A percentile compares a stretch with the other conserved stretches of the same genome.
Conservation (phyloP, 441 rosid genomes). For the Adansonia grandidieri region DNA sequence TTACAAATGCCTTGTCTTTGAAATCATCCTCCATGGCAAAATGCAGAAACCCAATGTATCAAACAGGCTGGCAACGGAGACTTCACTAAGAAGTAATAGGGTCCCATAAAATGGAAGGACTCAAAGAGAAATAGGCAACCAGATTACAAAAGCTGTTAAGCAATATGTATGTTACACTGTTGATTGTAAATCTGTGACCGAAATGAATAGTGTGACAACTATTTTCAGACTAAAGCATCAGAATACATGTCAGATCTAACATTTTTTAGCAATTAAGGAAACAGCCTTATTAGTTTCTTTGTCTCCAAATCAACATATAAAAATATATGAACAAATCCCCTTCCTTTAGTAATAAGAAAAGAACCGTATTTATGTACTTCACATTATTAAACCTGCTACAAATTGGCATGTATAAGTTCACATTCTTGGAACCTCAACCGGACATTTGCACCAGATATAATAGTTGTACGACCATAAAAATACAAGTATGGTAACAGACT, state of each 20-base stretch:
- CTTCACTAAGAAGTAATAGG: neutral
- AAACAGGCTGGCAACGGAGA: constrained; percentile 6
- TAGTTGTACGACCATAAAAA: neutral
- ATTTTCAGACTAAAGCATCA: neutral
- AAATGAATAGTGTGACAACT: neutral
- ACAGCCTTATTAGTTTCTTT: neutral
- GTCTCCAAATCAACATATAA: neutral
- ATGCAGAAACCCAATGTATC: neutral
- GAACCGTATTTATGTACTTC: neutral
- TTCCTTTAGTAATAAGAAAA: neutral
- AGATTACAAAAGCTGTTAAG: neutral
- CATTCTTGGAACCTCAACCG: neutral
- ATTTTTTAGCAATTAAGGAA: neutral
- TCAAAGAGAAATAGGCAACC: neutral
- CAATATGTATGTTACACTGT: neutral
- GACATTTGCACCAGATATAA: neutral
- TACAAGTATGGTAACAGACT: neutral
- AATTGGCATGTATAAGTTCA: neutral
- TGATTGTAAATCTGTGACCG: neutral
- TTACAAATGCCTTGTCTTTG: neutral
- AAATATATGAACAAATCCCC: neutral
- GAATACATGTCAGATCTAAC: neutral
- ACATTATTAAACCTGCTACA: neutral
- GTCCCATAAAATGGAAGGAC: constrained; percentile 9
- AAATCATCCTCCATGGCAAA: neutral